Conservation (phyloP, 1,139 yeast species). For the Pneumocystis carinii region DNA sequence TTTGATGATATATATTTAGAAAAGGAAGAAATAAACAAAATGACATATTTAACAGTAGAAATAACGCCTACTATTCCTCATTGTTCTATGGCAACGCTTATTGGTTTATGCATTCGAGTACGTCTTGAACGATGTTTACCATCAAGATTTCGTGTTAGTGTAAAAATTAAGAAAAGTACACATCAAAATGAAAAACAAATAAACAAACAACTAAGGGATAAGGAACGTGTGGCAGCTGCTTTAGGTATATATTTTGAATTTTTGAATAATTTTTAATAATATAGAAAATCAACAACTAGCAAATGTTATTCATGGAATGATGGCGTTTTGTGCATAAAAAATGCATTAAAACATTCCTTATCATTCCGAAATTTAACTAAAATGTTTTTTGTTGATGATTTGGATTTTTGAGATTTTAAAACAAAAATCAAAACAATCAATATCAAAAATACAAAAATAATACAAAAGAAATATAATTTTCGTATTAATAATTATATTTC, state of each 20-base stretch:
- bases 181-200: constrained; percentile 95
- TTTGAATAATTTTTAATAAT: neutral
- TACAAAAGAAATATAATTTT: no score
- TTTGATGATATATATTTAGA: constrained; percentile 60
- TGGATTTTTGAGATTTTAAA: no score
- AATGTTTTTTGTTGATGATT: no score
- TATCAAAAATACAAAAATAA: no score
- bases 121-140: constrained; percentile 81
- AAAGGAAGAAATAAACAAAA: constrained; percentile 22
- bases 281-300: constrained; percentile 77
- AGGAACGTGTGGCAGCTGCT: constrained; percentile 96
- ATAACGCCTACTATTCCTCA: constrained; percentile 98
- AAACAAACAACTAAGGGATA: constrained; percentile 89
- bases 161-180: constrained; percentile 74
- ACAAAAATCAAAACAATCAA: no score
- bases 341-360: no score
- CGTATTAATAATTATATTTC: no score
- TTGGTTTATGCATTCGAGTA: constrained; percentile 88
- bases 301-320: constrained; percentile 81
- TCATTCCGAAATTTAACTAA: no score
- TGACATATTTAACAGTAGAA: constrained; percentile 53
- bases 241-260: constrained; percentile 27
- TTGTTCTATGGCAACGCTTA: constrained; percentile 87
- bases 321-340: constrained; percentile 44
- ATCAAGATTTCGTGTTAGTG: constrained; percentile 63